Base-by-base conservation (phyloP, 1,284 basidiomycete genomes). In the Hymenochaete sp. region DNA sequence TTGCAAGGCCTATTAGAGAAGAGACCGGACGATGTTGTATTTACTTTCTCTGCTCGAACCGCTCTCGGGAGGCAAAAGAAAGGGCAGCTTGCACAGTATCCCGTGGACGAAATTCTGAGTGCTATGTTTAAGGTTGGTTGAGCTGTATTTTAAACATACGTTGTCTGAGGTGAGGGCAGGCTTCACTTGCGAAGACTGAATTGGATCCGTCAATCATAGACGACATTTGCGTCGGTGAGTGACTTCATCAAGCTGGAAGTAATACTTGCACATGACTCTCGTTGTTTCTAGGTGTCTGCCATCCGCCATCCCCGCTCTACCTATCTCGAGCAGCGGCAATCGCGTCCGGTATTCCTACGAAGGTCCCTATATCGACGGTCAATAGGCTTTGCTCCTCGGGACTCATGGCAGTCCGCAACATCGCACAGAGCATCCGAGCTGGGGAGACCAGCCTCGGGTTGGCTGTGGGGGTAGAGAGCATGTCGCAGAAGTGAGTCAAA, bases 351-450 rank as follows among this genome's bases (percentile, higher is more conserved):
- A 82, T 91, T 47, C 88, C 87, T 2, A 71, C 79, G 44, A 64
- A 75, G 38, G 81, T 89, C 2, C 86, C 90, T 10, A 77, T 83
- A 37, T 76, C 79, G 8, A 78, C 82, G n/a, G 77, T 91, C 38
- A 92, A 92, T 59, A 71, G 89, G 37, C 69, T 90, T 14, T 92
- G 89, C 59, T 82, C 85, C 1, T 89, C 85, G 1, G 90, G 90
- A 24, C 70, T 93, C 35, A 91, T 91, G 81, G 80, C 89, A 4
- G 79, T 93, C 50, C 75, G 86, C 42, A 78, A 67, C 54, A 77
- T 93, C 41, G 85, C 87, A 1, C 82, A 92, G 61, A 72, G 79
- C 25, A 87, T 93, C 49, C 73, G 79, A 53, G 62, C 76, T 13
- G 78, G 72, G 43, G 82, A 80, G 58, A 77, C 68, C 42, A 80